Conservation (phyloP, 176 grass and related monocot genomes). For the Juncus inflexus region DNA sequence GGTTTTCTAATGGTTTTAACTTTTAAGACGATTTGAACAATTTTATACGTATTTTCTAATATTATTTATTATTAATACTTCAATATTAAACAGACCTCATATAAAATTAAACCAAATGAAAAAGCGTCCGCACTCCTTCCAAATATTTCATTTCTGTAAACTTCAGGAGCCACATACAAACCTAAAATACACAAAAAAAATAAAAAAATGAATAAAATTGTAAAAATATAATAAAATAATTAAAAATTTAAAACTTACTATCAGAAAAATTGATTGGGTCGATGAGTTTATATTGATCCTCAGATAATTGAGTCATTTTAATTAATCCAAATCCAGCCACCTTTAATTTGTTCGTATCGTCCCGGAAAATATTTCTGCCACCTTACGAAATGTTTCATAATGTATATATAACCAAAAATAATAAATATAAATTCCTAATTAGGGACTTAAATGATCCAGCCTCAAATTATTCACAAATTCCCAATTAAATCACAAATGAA, state of each 20-base stretch:
- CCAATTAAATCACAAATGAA: not conserved
- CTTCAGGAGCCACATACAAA: slow-evolving; percentile 70
- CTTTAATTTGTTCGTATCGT: slow-evolving; percentile 84
- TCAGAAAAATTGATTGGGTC: slow-evolving; percentile 40
- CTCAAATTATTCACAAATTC: not conserved
- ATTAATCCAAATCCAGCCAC: slow-evolving; percentile 77
- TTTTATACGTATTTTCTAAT: not conserved
- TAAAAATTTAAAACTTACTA: slow-evolving; percentile 48
- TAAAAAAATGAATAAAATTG: slow-evolving; percentile 22
- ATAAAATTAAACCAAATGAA: slow-evolving; percentile 91
- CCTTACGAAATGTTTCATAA: slow-evolving; percentile 78
- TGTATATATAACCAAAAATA: slow-evolving; percentile 40
- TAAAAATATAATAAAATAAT: slow-evolving; percentile 12
- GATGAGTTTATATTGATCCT: slow-evolving; percentile 55
- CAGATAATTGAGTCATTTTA: slow-evolving; percentile 49
- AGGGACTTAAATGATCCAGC: not conserved
- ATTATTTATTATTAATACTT: slow-evolving; percentile 1
- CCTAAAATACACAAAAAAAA: slow-evolving; percentile 32
- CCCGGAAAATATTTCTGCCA: slow-evolving; percentile 93
- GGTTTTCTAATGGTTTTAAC: not conserved
- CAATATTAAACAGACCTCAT: slow-evolving; percentile 49
- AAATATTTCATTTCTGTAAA: slow-evolving; percentile 80
- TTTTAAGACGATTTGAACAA: not conserved
- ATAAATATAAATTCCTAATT: slow-evolving; percentile 26
- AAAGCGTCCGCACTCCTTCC: slow-evolving; percentile 80